phyloP scores from a whole-genome alignment of 306 rosid genomes.

The Senna tora region DNA sequence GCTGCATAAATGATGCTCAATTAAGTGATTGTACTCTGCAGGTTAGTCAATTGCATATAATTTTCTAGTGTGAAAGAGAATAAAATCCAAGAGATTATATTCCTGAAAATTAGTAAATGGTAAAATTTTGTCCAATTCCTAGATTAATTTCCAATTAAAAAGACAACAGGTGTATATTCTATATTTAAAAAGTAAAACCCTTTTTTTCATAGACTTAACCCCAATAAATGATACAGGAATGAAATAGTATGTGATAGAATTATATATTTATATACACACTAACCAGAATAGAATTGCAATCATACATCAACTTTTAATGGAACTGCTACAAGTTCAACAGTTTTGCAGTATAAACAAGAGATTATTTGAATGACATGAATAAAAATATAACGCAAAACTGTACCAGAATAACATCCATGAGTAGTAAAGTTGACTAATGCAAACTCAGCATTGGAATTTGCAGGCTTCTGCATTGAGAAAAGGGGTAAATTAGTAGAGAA shows the following conservation, averaged over 20 bases:
- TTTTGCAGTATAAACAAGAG: slow-evolving; percentile 12
- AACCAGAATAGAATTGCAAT: neutral
- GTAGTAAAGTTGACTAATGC: slow-evolving; percentile 77
- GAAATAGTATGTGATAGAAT: slow-evolving; percentile 7
- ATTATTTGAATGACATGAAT: slow-evolving; percentile 20
- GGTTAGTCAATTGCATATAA: slow-evolving; percentile 33
- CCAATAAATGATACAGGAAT: slow-evolving; percentile 3
- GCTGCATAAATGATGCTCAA: slow-evolving; percentile 56
- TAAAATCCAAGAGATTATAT: slow-evolving; percentile 23
- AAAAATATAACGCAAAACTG: slow-evolving; percentile 38
- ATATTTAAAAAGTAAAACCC: slow-evolving; percentile 35
- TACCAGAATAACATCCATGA: slow-evolving; percentile 96
- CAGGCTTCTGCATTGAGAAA: slow-evolving; percentile 68
- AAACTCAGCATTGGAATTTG: slow-evolving; percentile 63
- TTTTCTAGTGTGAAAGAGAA: slow-evolving; percentile 16
- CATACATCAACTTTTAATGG: neutral
- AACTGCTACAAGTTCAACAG: slow-evolving; percentile 11
- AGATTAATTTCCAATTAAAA: slow-evolving; percentile 5
- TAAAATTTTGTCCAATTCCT: slow-evolving; percentile 19
- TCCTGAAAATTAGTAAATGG: slow-evolving; percentile 8
- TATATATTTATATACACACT: neutral
- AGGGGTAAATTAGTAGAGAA: slow-evolving; percentile 15
- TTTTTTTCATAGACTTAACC: neutral
- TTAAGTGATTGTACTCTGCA: slow-evolving; percentile 18
- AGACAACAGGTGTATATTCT: slow-evolving; percentile 1